Evolutionary conservation across 2,329 filamentous ascomycete genomes (phyloP), one percentile per base, ranked within the genome.

Genomic region (Aureobasidium sp.): DNA sequence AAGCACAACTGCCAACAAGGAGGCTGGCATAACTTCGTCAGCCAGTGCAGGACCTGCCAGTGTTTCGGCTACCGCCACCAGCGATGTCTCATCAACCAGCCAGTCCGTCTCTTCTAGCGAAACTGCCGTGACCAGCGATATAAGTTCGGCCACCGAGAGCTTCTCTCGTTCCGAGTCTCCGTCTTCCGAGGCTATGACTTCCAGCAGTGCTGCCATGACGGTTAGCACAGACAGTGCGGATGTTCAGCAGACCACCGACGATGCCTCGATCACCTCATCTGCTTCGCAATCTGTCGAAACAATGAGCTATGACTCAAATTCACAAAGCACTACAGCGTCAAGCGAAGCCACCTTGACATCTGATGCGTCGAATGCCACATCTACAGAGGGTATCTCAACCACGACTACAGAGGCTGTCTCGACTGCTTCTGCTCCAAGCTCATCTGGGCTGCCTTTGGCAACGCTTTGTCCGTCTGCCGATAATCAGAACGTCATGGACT

Each of bases 381-480:
- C 24, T 6, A 21, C 17, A n/a, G n/a, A n/a, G n/a, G n/a, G n/a
- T n/a, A n/a, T 12, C 5, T 8, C 19, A n/a, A 7, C 35, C 4
- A n/a, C 35, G 11, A 10, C 35, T 39, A 19, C 35, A 21, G 35
- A 39, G 35, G 10, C 8, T 39, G 38, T 14, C 21, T 25, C 38
- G 4, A 11, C 38, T 27, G 27, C 24, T 29, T 35, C 30, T 35
- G 24, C 34, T 14, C 14, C 45, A 24, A 22, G 19, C 11, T n/a
- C 7, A 24, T 34, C 45, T 29, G 45, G 45, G 14, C 45, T 55
- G 32, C 59, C 37, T 52, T 54, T 39, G 57, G 41, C 51, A 30
- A 55, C n/a, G 29, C 52, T 58, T 37, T 58, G 56, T 47, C 56
- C 56, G 10, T 27, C 45, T 8, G 47, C 52, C 2, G 41, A 58